A percentile compares a stretch with the other conserved stretches of the same genome.
Conservation (phyloP, 176 grass and related monocot species). For the Oryza glaberrima region DNA sequence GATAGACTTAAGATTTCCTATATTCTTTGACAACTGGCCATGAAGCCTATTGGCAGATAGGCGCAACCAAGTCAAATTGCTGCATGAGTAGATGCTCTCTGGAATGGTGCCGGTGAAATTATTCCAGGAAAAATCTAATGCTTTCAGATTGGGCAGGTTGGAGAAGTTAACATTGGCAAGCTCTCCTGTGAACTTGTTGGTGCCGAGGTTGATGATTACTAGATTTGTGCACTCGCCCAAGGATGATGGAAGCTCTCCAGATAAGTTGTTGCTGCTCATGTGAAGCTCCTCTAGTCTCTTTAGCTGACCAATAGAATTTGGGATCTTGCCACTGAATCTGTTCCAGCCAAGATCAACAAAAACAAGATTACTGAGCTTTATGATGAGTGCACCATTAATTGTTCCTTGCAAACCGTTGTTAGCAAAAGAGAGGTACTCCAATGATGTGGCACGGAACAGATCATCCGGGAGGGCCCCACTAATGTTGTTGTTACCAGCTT, state of each 20-base stretch:
- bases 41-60: background rate
- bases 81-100: slow-evolving; percentile 39
- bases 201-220: slow-evolving; percentile 1
- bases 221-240: slow-evolving; percentile 22
- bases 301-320: slow-evolving; percentile 20
- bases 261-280: slow-evolving; percentile 13
- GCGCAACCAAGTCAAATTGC: slow-evolving; percentile 12
- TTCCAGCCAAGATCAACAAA: slow-evolving; percentile 17
- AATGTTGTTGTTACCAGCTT: slow-evolving; percentile 19
- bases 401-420: background rate
- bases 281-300: slow-evolving; percentile 21
- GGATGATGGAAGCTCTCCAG: slow-evolving; percentile 16
- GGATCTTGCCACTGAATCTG: background rate
- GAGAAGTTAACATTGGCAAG: slow-evolving; percentile 30
- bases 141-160: slow-evolving; percentile 1
- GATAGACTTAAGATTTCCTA: background rate
- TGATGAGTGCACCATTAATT: background rate
- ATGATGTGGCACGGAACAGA: background rate
- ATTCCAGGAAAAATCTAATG: background rate
- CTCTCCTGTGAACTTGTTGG: slow-evolving; percentile 15
- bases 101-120: slow-evolving; percentile 4
- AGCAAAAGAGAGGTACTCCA: slow-evolving; percentile 30
- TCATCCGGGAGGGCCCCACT: slow-evolving; percentile 11
- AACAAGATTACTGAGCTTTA: slow-evolving; percentile 28
- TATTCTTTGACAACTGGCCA: background rate